Evolutionary conservation across 164 flowering plant genomes (phyloP).

Genomic region (Nymphaea thermarum): DNA sequence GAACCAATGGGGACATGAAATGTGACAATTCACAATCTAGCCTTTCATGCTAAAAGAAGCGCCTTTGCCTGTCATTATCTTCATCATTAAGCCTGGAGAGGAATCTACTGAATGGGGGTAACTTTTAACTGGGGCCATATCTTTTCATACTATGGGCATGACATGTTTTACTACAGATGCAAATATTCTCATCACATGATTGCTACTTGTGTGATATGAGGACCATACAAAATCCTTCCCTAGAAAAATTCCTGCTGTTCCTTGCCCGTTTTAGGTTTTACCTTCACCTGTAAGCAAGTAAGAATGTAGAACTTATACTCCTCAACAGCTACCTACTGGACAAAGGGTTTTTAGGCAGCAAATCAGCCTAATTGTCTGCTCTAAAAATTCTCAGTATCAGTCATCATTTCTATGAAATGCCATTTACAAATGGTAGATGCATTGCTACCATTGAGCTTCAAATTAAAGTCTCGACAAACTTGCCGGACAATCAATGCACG

Average conservation of each 20-base stretch:
- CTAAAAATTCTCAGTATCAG: neutral
- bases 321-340: neutral
- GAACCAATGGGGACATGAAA: neutral
- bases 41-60: neutral
- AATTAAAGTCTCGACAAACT: neutral
- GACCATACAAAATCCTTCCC: neutral
- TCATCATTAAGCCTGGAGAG: neutral
- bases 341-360: neutral
- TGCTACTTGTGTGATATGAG: neutral
- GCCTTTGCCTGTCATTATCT: neutral
- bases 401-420: neutral
- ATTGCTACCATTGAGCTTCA: neutral
- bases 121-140: neutral
- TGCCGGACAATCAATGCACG: neutral
- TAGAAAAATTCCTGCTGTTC: neutral
- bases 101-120: neutral
- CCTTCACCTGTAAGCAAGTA: neutral
- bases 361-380: neutral
- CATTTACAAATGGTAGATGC: neutral
- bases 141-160: neutral
- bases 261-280: neutral
- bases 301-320: neutral
- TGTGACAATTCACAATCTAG: neutral
- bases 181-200: neutral
- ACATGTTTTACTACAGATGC: neutral